Base-by-base conservation (phyloP, 1,284 basidiomycete species). In the Mycena sp. region DNA sequence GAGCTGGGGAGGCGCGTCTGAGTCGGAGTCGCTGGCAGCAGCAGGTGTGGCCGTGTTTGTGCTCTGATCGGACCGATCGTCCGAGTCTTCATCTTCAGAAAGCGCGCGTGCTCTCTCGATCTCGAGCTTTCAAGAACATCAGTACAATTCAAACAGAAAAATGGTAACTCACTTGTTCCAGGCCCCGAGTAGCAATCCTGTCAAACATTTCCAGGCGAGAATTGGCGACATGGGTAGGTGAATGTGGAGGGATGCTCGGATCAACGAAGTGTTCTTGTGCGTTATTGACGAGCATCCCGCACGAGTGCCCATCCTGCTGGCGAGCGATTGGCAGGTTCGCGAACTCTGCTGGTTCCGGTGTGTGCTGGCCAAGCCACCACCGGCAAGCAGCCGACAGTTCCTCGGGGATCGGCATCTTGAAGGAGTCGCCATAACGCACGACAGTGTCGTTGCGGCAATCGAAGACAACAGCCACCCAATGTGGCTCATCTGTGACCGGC, bases 331-430 rank as follows among this genome's bases (percentile, higher is more conserved):
- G 37, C n/a, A 59, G 23, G 10, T 52, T 26, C 17, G 14, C 49
- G 1, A 40, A 7, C 29, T 14, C 41, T 14, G 23, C 41, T 25
- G 3, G n/a, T 1, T 11, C 23, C 11, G 41, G 25, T 38, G 58
- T 60, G 32, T 60, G 58, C 58, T 52, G 49, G 23, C 29, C 41
- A 25, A 60, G 26, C 58, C 58, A 60, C 58, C 58, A 60, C 46
- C 19, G 19, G 25, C 48, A 60, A 28, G 43, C 43, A 10, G 51
- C 44, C 4, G 17, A 17, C 11, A 60, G 19, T 37, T 30, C 25
- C 50, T 26, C 35, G n/a, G 58, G 40, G 35, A 52, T 37, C n/a
- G 38, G 43, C 3, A 40, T 26, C n/a, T 23, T 26, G 19, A 60
- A 60, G 19, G 58, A 60, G 58, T 60, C 58, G 25, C 43, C 58